Evolutionary conservation across 306 rosid genomes (phyloP), one percentile per base, ranked within the genome.

Genomic region (Quercus ilex): DNA sequence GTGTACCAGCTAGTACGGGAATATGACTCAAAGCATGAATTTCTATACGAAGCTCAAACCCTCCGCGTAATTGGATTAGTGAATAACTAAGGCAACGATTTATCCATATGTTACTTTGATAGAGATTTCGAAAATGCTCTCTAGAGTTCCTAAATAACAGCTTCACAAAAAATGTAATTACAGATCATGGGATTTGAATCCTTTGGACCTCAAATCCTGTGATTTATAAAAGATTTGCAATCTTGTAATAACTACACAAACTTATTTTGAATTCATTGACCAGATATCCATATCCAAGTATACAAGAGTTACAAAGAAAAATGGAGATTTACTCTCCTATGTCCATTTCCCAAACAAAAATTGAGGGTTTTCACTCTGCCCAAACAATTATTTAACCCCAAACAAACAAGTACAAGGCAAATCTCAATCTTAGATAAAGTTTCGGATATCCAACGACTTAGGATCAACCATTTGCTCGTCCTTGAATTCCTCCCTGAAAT

Each of bases 401-500:
- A 78, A 79, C 62, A 55, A 49, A 59, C 25, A 70, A 55, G 15
- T 56, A 25, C 20, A 56, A 70, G 58, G 58, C 57, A 53, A 60
- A 49, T 19, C 64, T 23, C 12, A 46, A 51, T 62, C 80, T 87
- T 49, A 93, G 55, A 95, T 84, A 86, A 92, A 92, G 94, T 92
- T 95, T 82, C 98, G 84, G 74, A 92, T 86, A 79, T 95, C 99
- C 92, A 95, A 84, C 55, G 97, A 83, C 89, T 92, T 95, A 41
- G 80, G 83, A 25, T 87, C 91, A 46, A 79, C 89, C 75, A 77
- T 78, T 69, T 63, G 80, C 82, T 95, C 99, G 74, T 90, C 96
- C 89, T 95, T 95, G 85, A 95, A 95, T 80, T 95, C 99, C 89
- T 95, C 99, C 88, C 99, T 95, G 92, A 79, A 82, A 90, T 78